Conservation (phyloP, 1,284 basidiomycete genomes). For the Naganishia sp. region DNA sequence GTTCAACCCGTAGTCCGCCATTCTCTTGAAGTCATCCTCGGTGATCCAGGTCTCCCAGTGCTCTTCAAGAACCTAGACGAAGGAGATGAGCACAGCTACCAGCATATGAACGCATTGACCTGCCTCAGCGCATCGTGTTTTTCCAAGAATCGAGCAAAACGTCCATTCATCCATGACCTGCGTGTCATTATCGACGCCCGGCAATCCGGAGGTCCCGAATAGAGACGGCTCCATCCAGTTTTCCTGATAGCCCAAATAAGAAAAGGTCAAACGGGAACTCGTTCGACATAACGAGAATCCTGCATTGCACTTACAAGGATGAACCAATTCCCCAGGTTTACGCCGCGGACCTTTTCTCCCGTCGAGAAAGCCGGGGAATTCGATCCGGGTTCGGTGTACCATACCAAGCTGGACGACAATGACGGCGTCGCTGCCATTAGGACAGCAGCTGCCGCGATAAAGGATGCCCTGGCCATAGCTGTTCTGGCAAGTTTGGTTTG, state of each 20-base stretch:
- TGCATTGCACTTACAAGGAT: slow-evolving; percentile 27
- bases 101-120: slow-evolving; percentile 35
- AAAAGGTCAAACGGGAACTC: neutral
- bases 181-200: slow-evolving; percentile 17
- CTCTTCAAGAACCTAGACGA: slow-evolving; percentile 16
- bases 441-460: neutral
- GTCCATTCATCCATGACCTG: slow-evolving; percentile 31
- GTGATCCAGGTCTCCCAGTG: slow-evolving; percentile 50
- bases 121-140: slow-evolving; percentile 26
- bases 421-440: slow-evolving; percentile 8
- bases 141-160: slow-evolving; percentile 24
- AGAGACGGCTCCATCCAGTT: slow-evolving; percentile 47
- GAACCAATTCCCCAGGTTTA: slow-evolving; percentile 48
- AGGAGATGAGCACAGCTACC: slow-evolving; percentile 12
- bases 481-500: neutral
- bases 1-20: slow-evolving; percentile 40
- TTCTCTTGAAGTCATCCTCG: slow-evolving; percentile 53
- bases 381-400: slow-evolving; percentile 43
- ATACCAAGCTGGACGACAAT: slow-evolving; percentile 27
- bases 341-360: slow-evolving; percentile 45
- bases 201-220: slow-evolving; percentile 32
- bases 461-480: neutral
- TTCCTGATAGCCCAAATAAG: slow-evolving; percentile 31
- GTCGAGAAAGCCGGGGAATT: slow-evolving; percentile 39
- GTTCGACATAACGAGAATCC: neutral